phyloP scores from a whole-genome alignment of 1,284 basidiomycete species.

The Leccinum subspadiceum region DNA sequence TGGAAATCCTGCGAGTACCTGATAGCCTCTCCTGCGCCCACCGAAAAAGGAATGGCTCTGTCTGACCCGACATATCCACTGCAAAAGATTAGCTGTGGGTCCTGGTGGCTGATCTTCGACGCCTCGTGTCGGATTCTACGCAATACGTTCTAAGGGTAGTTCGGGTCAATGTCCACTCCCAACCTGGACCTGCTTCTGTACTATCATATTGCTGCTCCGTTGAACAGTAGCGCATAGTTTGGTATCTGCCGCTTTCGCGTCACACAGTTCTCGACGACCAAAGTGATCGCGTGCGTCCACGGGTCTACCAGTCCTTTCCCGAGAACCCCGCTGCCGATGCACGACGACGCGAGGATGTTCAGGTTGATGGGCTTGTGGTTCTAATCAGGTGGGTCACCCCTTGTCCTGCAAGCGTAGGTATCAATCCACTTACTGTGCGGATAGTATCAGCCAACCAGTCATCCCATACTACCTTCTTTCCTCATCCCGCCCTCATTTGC shows the following conservation, averaged over 20 bases:
- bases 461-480: not conserved
- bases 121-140: not conserved
- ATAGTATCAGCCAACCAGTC: not conserved
- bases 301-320: not conserved
- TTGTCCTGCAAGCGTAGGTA: not conserved
- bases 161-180: no score
- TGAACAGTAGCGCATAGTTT: not conserved
- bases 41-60: not conserved
- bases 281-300: not conserved
- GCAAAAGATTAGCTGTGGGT: not conserved
- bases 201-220: not conserved
- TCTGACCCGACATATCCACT: not conserved
- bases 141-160: no score
- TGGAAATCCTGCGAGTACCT: no score
- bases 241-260: no score
- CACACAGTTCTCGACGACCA: not conserved
- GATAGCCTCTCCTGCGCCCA: no score
- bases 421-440: not conserved
- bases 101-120: not conserved
- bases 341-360: no score
- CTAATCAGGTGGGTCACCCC: no score
- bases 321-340: no score
- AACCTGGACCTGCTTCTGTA: not conserved
- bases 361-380: no score
- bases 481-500: not conserved